Evolutionary conservation across 1,139 yeast genomes (phyloP).

Genomic region (Protomyces inouyei): DNA sequence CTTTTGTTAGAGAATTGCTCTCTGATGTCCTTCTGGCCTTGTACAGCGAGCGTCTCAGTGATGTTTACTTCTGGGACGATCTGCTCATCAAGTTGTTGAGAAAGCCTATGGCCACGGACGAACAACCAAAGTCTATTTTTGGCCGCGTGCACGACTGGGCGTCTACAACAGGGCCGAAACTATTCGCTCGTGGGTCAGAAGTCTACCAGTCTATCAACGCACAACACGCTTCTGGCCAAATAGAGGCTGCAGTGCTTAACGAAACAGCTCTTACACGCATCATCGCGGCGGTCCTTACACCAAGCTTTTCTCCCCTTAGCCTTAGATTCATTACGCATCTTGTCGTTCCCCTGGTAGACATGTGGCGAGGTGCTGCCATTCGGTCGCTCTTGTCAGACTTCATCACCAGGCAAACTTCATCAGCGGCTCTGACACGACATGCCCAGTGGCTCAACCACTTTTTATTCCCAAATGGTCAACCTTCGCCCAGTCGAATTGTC

Average conservation of each 20-base stretch:
- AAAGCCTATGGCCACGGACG: neutral
- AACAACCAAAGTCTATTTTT: neutral
- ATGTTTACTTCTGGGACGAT: slow-evolving; percentile 23
- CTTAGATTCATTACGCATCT: neutral
- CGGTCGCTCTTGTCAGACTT: neutral
- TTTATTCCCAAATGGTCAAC: slow-evolving; percentile 10
- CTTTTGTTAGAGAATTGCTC: slow-evolving; percentile 7
- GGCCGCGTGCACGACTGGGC: neutral
- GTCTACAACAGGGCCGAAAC: too few relatives aligned
- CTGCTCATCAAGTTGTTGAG: neutral
- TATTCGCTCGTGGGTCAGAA: neutral
- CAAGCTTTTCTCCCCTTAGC: neutral
- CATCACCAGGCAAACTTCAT: neutral
- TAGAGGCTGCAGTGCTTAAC: neutral
- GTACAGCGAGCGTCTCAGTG: slow-evolving; percentile 14
- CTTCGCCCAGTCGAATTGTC: slow-evolving; percentile 2
- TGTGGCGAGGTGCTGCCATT: neutral
- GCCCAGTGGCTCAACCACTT: neutral
- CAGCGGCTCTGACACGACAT: slow-evolving; percentile 5
- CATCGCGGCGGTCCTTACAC: neutral
- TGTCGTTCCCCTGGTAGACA: slow-evolving; percentile 3
- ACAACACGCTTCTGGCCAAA: neutral
- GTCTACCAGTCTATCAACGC: neutral
- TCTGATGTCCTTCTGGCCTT: slow-evolving; percentile 10
- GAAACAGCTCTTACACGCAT: neutral